Evolutionary conservation across 1,139 yeast genomes (phyloP).

Genomic region (Suhomyces kunorum): DNA sequence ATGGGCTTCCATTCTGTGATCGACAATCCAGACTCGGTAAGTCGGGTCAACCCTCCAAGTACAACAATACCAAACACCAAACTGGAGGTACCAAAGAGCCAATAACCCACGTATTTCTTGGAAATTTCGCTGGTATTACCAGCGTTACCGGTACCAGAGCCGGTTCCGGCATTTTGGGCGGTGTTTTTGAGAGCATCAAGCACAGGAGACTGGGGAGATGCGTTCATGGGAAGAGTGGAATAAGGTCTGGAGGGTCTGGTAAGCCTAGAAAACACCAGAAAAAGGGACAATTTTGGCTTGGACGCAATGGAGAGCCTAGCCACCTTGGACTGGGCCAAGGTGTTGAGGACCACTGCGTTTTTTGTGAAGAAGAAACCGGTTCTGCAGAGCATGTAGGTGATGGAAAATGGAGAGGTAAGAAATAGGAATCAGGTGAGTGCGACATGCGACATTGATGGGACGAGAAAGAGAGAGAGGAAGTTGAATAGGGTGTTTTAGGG

Average conservation of each 20-base stretch:
- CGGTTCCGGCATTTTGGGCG: not conserved
- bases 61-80: constrained; percentile 93
- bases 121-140: constrained; percentile 24
- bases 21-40: constrained; percentile 93
- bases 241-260: constrained; percentile 13
- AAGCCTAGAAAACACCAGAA: constrained; percentile 6
- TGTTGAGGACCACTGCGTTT: constrained; percentile 40
- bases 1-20: constrained; percentile 99
- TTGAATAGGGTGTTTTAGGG: too few species aligned
- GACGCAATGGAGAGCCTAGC: constrained; percentile 18
- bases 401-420: constrained; percentile 1
- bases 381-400: constrained; percentile 32
- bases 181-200: constrained; percentile 8
- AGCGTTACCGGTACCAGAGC: constrained; percentile 16
- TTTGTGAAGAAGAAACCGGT: constrained; percentile 47
- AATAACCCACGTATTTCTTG: constrained; percentile 68
- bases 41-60: constrained; percentile 92
- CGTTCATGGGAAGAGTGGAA: constrained; percentile 13
- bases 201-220: not conserved
- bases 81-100: constrained; percentile 89
- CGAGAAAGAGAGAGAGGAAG: too few species aligned
- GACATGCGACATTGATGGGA: not conserved
- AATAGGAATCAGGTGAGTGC: constrained; percentile 3
- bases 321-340: constrained; percentile 28
- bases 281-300: constrained; percentile 6